phyloP scores from a whole-genome alignment of 169 alveolate species.

The Cyclospora cayetanensis region DNA sequence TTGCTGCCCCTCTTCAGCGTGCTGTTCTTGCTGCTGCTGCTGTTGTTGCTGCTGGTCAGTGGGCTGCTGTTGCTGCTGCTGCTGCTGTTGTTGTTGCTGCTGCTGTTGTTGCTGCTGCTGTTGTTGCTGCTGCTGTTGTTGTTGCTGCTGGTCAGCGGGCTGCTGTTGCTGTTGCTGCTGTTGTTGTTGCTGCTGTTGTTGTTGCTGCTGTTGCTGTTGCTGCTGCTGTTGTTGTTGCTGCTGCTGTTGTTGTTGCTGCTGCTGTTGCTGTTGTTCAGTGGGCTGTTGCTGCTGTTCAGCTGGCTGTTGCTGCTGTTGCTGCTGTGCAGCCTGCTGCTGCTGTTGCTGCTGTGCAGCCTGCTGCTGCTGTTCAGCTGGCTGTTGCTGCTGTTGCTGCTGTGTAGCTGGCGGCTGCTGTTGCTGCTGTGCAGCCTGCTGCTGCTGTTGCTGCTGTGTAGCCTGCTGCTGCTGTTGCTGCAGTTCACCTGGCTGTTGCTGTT shows the following conservation, averaged over 20 bases:
- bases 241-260: background rate
- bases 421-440: background rate
- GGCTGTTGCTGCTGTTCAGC: background rate
- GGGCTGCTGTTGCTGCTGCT: background rate
- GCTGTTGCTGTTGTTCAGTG: background rate
- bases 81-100: no score
- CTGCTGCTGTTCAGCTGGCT: no score
- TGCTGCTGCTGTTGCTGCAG: background rate
- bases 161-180: background rate
- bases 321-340: background rate
- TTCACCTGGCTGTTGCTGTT: background rate
- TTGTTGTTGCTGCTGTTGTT: background rate
- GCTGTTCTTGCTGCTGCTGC: slow-evolving; percentile 10
- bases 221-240: background rate
- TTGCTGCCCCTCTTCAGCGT: no score
- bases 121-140: slow-evolving; percentile 1
- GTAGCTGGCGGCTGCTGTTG: no score
- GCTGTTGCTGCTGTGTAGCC: background rate
- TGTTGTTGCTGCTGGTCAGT: background rate
- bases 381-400: background rate
- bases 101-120: slow-evolving; percentile 17
- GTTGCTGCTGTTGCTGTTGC: background rate
- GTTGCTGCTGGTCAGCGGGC: background rate
- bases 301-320: background rate
- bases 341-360: no score